Evolutionary conservation across 495 filamentous ascomycete species (phyloP).

Genomic region (Friedmanniomyces simplex): DNA sequence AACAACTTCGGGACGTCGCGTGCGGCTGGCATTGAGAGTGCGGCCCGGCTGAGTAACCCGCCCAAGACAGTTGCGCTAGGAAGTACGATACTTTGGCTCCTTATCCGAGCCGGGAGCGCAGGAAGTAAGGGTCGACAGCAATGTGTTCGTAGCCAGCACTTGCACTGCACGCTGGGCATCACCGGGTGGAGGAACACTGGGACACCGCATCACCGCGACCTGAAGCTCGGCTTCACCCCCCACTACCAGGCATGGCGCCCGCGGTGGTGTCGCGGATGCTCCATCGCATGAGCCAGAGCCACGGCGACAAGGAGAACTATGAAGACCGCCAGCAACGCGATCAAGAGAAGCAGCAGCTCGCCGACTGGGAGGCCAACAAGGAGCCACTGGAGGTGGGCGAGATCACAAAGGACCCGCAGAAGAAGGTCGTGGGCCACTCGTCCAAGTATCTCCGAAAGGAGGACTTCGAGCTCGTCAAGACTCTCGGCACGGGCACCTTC

Average conservation of each 20-base stretch:
- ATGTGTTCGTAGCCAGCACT: not conserved
- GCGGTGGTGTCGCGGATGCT: slow-evolving; percentile 17
- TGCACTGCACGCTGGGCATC: not conserved
- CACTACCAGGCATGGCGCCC: slow-evolving; percentile 14
- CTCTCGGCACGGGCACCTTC: slow-evolving; percentile 90
- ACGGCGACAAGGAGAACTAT: slow-evolving; percentile 18
- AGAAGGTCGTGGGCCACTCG: slow-evolving; percentile 48
- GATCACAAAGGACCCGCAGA: slow-evolving; percentile 42
- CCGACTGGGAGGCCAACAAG: slow-evolving; percentile 38
- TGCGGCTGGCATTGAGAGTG: not conserved
- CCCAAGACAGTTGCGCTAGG: not conserved
- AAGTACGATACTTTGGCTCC: not conserved
- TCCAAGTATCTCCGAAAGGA: slow-evolving; percentile 46
- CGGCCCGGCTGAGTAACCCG: not conserved
- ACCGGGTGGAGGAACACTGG: not conserved
- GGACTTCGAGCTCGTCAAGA: slow-evolving; percentile 81
- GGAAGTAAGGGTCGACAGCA: not conserved
- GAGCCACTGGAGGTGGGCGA: slow-evolving; percentile 42
- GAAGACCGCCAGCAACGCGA: slow-evolving; percentile 24
- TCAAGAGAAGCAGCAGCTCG: slow-evolving; percentile 41
- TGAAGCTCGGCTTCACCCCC: not conserved
- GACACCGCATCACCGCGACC: not conserved
- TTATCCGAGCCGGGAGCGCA: not conserved
- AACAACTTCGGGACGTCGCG: not conserved
- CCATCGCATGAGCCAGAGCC: slow-evolving; percentile 14